Percentiles rank a stretch among this genome's conserved stretches.
These are phyloP conservation scores for Umbelopsis sp. DNA, from an alignment of 192 early-diverging fungal species.

Conservation along the genomic window DNA sequence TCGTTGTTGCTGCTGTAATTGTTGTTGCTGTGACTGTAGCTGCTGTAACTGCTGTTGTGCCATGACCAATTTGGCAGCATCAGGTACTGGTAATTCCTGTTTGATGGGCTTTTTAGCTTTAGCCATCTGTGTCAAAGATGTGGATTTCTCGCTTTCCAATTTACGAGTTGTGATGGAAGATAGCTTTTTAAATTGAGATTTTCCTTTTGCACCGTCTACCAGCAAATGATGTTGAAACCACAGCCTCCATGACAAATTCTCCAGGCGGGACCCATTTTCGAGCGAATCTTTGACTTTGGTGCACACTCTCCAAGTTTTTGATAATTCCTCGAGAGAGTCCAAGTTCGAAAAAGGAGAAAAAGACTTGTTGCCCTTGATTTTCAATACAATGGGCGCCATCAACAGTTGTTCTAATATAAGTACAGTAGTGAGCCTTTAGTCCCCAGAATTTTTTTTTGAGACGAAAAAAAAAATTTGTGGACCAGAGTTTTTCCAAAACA, in stretches of 20 bases:
- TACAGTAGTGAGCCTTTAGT: neutral
- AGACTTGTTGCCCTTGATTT: conserved; percentile 71
- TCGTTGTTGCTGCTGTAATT: conserved; percentile 13
- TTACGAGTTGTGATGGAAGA: conserved; percentile 58
- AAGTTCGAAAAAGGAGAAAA: conserved; percentile 72
- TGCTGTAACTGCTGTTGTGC: neutral
- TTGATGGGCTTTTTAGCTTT: conserved; percentile 11
- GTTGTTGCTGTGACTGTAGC: conserved; percentile 10
- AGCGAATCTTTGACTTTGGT: conserved; percentile 83
- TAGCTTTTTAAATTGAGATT: conserved; percentile 49
- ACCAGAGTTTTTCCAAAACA: neutral
- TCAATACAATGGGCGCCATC: conserved; percentile 69
- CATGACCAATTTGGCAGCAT: neutral
- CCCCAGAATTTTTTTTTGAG: conserved; percentile 14
- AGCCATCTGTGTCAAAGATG: conserved; percentile 2
- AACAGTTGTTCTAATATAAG: neutral
- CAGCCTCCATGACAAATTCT: conserved; percentile 84
- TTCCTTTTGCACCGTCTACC: conserved; percentile 45
- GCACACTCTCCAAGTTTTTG: conserved; percentile 76
- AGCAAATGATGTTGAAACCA: conserved; percentile 77
- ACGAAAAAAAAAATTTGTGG: conserved; percentile 7
- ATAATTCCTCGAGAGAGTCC: conserved; percentile 73
- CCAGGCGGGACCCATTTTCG: conserved; percentile 77
- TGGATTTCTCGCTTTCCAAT: conserved; percentile 50
- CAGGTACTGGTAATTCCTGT: neutral